These are phyloP conservation scores for Candida corydali DNA, from an alignment of 805 yeast species.

Conservation along the genomic window DNA sequence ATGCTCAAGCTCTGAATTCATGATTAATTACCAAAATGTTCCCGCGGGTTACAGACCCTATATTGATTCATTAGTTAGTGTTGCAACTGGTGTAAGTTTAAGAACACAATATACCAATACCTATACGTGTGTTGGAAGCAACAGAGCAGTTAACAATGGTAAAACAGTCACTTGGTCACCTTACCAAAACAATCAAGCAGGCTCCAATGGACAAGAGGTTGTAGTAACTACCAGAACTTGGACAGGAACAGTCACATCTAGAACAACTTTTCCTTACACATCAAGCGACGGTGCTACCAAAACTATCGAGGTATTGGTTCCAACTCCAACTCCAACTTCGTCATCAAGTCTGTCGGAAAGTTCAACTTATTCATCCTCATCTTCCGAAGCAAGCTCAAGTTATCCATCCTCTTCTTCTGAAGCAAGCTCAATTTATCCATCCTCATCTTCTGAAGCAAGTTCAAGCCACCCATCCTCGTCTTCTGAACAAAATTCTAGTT, in stretches of 20 bases:
- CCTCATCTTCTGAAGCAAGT: neutral
- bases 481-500: neutral
- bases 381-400: neutral
- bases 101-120: constrained; percentile 4
- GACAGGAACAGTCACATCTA: constrained; percentile 9
- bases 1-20: constrained; percentile 12
- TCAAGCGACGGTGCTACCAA: constrained; percentile 15
- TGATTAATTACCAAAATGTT: constrained; percentile 15
- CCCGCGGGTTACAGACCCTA: constrained; percentile 28
- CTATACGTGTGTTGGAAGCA: constrained; percentile 1
- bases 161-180: neutral
- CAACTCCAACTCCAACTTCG: constrained; percentile 10
- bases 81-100: constrained; percentile 1
- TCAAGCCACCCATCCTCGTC: neutral
- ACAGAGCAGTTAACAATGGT: neutral
- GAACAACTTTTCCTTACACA: constrained; percentile 16
- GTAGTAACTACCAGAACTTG: constrained; percentile 2
- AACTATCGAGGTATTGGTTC: constrained; percentile 19
- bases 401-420: constrained; percentile 2
- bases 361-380: neutral
- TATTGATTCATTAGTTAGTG: constrained; percentile 12
- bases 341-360: neutral
- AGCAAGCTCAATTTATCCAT: neutral
- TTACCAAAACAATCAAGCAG: neutral
- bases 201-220: constrained; percentile 2